phyloP scores from a whole-genome alignment of 148 eudicot genomes.

The Arbutus unedo region DNA sequence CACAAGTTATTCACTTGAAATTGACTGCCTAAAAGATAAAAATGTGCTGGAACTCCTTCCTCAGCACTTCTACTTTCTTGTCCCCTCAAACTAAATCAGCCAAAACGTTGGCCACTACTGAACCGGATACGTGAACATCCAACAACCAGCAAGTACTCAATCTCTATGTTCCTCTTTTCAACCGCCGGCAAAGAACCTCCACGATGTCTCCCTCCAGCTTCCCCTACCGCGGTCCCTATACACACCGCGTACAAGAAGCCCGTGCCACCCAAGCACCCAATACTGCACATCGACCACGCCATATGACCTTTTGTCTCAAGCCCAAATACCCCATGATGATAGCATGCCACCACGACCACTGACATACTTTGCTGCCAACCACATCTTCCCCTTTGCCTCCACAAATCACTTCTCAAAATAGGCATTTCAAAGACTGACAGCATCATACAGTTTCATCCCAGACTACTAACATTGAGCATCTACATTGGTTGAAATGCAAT shows the following conservation, averaged over 20 bases:
- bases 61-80: background rate
- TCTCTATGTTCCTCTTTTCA: background rate
- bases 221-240: background rate
- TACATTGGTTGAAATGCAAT: background rate
- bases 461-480: background rate
- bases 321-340: background rate
- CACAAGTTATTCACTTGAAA: background rate
- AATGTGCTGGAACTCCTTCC: too few species aligned
- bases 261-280: background rate
- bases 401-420: background rate
- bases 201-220: background rate
- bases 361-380: background rate
- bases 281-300: background rate
- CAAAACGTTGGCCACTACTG: background rate
- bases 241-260: background rate
- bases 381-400: constrained; percentile 1
- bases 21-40: background rate
- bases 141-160: background rate
- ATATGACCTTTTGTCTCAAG: background rate
- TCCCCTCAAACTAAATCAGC: background rate
- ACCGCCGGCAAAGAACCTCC: background rate
- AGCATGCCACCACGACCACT: background rate
- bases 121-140: background rate
- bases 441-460: background rate
- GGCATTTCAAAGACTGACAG: background rate